Percentiles rank a stretch among this genome's conserved stretches.
phyloP scores from a whole-genome alignment of 2,329 filamentous ascomycete genomes.

The Colletotrichum tofieldiae region DNA sequence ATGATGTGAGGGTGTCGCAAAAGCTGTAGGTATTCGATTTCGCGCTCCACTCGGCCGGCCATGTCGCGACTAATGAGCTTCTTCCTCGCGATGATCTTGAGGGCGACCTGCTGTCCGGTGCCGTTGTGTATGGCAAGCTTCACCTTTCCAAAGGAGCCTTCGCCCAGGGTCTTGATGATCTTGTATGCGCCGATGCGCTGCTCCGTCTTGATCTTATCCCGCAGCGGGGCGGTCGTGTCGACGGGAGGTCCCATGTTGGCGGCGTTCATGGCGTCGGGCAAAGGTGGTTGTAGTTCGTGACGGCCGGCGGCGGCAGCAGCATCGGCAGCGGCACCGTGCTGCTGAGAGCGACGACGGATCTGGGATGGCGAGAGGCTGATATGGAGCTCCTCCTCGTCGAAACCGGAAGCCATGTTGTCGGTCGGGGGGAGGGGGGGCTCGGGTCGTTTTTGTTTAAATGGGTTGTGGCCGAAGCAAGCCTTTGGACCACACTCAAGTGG shows the following conservation, averaged over 20 bases:
- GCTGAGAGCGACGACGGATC: conserved; percentile 65
- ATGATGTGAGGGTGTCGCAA: conserved; percentile 98
- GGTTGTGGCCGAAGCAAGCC: conserved; percentile 42
- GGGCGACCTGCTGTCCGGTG: conserved; percentile 93
- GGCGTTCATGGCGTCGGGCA: conserved; percentile 47
- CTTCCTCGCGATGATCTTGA: conserved; percentile 98
- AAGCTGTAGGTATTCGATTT: conserved; percentile 98
- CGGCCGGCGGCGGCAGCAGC: conserved; percentile 44
- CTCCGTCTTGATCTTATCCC: conserved; percentile 74
- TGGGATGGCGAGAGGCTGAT: conserved; percentile 73
- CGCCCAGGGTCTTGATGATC: conserved; percentile 90
- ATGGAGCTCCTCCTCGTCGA: conserved; percentile 88
- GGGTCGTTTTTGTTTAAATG: conserved; percentile 43
- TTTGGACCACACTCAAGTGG: conserved; percentile 42
- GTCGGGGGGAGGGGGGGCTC: conserved; percentile 30
- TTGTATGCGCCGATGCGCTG: conserved; percentile 94
- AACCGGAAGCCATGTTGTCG: conserved; percentile 67
- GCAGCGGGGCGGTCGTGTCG: conserved; percentile 45
- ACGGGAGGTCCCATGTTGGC: conserved; percentile 54
- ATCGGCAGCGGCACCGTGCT: conserved; percentile 34
- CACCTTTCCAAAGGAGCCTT: conserved; percentile 98
- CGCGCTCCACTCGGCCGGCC: conserved; percentile 96
- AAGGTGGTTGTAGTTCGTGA: conserved; percentile 47
- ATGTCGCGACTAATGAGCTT: conserved; percentile 98
- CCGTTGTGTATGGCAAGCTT: conserved; percentile 95